Base-by-base conservation (phyloP, 345 rosid species). In the Linum tenue region DNA sequence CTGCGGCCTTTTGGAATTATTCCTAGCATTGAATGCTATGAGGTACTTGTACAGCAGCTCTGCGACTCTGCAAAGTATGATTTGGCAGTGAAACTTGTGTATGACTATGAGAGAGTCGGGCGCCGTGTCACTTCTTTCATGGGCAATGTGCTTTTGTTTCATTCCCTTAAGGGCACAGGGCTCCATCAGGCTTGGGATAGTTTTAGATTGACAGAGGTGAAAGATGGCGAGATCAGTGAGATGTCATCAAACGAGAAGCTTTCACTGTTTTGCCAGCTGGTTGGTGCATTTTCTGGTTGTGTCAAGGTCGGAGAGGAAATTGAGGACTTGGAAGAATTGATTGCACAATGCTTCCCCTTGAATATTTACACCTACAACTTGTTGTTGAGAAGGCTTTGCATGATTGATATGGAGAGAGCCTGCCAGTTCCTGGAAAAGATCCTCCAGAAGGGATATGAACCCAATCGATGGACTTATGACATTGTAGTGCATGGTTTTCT, bases 131-230 rank as follows among this genome's bases (percentile, higher is more conserved):
- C 99, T 7, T 64, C 99, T 31, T 88, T 80, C 69, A 78, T 83
- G 4, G 99, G 99, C 59, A 94, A 94, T 64, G 75, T 63, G 7
- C 87, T 94, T 68, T 69, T 90, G 73, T 76, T 68, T 60, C 82
- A 85, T 69, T 80, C 92, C 67, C 69, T 77, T 69, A 80, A 59
- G 64, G 73, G 68, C 70, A 73, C 50, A 37, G 71, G 75, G 57
- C 80, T 94, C 55, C 83, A 75, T 72, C 78, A 76, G 65, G 83
- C 89, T 55, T 90, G 96, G 96, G 64, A 75, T 69, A 75, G 62
- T 43, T 75, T 74, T 69, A 76, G 63, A 55, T 75, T 63, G 60
- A 74, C 78, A 72, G 73, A 74, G 62, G 72, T 66, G 67, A 71
- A 66, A 48, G 53, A 48, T 48, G 53, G 14, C 31, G 31, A 22